A percentile compares a stretch with the other conserved stretches of the same genome.
phyloP scores from a whole-genome alignment of 768 basidiomycete genomes.

The Agrocybe pediades region DNA sequence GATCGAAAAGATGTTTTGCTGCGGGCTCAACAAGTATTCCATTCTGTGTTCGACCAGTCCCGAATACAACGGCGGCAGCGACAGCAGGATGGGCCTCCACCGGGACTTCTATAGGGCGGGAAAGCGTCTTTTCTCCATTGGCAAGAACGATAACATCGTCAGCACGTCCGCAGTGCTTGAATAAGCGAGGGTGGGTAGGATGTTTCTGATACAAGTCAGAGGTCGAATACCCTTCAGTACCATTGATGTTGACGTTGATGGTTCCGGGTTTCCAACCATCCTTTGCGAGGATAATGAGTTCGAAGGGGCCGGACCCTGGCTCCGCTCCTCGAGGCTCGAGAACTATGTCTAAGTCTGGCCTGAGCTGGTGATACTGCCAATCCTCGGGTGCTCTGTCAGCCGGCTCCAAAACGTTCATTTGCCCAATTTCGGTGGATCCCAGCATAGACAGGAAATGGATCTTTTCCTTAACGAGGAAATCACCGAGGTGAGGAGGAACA shows the following conservation, averaged over 20 bases:
- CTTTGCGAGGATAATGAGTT: not conserved
- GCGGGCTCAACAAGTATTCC: slow-evolving; percentile 1
- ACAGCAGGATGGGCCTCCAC: not conserved
- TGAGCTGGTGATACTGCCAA: not conserved
- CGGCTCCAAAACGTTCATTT: not conserved
- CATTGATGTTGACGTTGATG: slow-evolving; percentile 26
- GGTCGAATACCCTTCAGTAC: slow-evolving; percentile 36
- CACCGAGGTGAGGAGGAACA: not conserved
- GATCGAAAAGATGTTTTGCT: not conserved
- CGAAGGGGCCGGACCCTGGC: not conserved
- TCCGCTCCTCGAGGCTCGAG: not conserved
- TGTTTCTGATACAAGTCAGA: slow-evolving; percentile 31
- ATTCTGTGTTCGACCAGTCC: not conserved
- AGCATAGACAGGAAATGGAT: not conserved
- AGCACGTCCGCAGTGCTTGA: slow-evolving; percentile 28
- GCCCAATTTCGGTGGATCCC: not conserved
- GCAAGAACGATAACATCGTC: slow-evolving; percentile 31
- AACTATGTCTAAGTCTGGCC: not conserved
- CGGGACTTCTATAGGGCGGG: slow-evolving; percentile 19
- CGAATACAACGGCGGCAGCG: slow-evolving; percentile 1
- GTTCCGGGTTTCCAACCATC: not conserved
- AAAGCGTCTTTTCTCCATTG: slow-evolving; percentile 28
- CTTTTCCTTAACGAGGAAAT: not conserved
- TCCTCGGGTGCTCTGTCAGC: not conserved
- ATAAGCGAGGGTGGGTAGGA: slow-evolving; percentile 2